Conservation (phyloP, 2,329 filamentous ascomycete genomes). For the Chalara sp. region DNA sequence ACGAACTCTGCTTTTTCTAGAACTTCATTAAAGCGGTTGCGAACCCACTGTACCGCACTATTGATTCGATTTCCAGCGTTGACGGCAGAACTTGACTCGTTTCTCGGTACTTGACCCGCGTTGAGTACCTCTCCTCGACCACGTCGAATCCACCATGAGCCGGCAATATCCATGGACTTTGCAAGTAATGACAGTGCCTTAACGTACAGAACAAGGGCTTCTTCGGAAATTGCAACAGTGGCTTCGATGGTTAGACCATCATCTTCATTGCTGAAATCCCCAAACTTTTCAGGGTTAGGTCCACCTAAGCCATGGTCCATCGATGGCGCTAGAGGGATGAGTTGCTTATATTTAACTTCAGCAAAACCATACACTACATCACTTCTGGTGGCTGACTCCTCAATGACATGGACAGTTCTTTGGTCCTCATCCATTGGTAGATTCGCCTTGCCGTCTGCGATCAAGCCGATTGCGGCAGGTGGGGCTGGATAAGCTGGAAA, state of each 20-base stretch:
- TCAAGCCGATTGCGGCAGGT: slow-evolving; percentile 50
- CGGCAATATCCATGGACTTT: slow-evolving; percentile 93
- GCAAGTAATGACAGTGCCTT: slow-evolving; percentile 86
- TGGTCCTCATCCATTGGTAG: slow-evolving; percentile 70
- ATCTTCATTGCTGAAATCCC: slow-evolving; percentile 54
- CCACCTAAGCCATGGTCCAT: slow-evolving; percentile 64
- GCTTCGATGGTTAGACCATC: slow-evolving; percentile 80
- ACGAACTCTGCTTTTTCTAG: slow-evolving; percentile 94
- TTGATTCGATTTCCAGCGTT: slow-evolving; percentile 66
- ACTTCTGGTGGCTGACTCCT: slow-evolving; percentile 86
- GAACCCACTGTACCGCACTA: slow-evolving; percentile 91
- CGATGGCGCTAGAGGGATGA: slow-evolving; percentile 82
- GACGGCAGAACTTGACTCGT: slow-evolving; percentile 33
- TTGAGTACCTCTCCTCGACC: slow-evolving; percentile 55
- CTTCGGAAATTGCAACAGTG: slow-evolving; percentile 80
- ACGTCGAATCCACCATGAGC: slow-evolving; percentile 82
- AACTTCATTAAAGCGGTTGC: slow-evolving; percentile 91
- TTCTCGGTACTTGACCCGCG: slow-evolving; percentile 32
- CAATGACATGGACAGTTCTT: slow-evolving; percentile 71
- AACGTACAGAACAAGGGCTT: slow-evolving; percentile 91
- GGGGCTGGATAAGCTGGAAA: slow-evolving; percentile 80
- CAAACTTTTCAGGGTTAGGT: slow-evolving; percentile 44
- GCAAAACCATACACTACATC: slow-evolving; percentile 97
- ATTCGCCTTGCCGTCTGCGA: slow-evolving; percentile 58
- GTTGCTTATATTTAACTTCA: slow-evolving; percentile 96